Evolutionary conservation across 179 eudicot species (phyloP).

Genomic region (Heliamphora pulchella): DNA sequence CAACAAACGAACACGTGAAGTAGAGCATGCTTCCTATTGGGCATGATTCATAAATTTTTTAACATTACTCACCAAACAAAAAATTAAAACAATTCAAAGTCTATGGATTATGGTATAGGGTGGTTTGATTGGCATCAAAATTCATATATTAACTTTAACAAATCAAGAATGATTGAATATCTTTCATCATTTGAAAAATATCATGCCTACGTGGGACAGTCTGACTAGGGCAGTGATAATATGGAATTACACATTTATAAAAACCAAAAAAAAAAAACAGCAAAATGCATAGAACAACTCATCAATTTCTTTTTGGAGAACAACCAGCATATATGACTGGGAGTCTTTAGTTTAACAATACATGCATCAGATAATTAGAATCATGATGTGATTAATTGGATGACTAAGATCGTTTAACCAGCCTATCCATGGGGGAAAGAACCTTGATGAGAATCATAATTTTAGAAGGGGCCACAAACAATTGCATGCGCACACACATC

Average conservation of each 20-base stretch:
- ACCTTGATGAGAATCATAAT: not conserved
- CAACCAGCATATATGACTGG: not conserved
- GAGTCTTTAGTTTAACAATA: not conserved
- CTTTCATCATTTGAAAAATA: not conserved
- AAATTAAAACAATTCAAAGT: not conserved
- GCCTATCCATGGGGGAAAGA: not conserved
- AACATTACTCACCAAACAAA: not conserved
- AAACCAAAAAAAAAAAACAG: too few relatives aligned
- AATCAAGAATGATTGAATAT: not conserved
- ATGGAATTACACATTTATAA: not conserved
- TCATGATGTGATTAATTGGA: not conserved
- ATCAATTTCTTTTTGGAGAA: not conserved
- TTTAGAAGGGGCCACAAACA: not conserved
- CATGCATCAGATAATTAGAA: conserved; percentile 9
- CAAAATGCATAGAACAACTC: not conserved
- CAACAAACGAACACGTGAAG: too few relatives aligned
- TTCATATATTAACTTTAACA: not conserved
- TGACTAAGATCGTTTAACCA: not conserved
- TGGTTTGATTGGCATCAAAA: not conserved
- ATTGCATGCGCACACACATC: not conserved
- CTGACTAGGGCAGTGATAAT: not conserved
- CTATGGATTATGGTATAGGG: not conserved
- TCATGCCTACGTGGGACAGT: not conserved
- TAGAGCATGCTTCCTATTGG: not conserved
- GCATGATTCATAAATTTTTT: not conserved